Conservation (phyloP, 495 filamentous ascomycete genomes). For the Collariella sp. region DNA sequence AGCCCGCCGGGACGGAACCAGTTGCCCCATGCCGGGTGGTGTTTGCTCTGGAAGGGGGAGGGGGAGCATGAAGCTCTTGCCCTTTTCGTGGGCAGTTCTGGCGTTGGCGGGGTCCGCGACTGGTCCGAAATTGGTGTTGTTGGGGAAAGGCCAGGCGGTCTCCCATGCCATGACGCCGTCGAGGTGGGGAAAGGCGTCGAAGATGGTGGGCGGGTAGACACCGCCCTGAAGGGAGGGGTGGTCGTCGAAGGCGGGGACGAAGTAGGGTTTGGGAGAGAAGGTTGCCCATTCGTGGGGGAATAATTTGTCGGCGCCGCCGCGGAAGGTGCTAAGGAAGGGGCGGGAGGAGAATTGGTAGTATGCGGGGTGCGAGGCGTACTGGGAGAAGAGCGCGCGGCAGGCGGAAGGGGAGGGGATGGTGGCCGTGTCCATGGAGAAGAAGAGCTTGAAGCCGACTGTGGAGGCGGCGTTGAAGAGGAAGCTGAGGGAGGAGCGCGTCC, state of each 20-base stretch:
- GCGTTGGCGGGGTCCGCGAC: not conserved
- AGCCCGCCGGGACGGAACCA: slow-evolving; percentile 60
- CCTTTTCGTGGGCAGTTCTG: not conserved
- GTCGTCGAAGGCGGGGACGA: slow-evolving; percentile 33
- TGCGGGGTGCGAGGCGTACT: slow-evolving; percentile 31
- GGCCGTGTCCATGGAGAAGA: slow-evolving; percentile 14
- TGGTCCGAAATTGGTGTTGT: not conserved
- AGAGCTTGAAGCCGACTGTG: slow-evolving; percentile 5
- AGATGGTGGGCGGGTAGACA: slow-evolving; percentile 5
- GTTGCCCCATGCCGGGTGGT: slow-evolving; percentile 55
- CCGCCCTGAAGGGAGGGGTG: not conserved
- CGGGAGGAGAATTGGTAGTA: slow-evolving; percentile 40
- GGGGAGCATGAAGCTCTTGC: slow-evolving; percentile 51
- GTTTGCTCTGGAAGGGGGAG: slow-evolving; percentile 57
- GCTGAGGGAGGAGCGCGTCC: slow-evolving; percentile 1
- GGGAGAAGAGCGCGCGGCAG: not conserved
- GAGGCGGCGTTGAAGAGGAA: slow-evolving; percentile 6
- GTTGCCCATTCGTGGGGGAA: slow-evolving; percentile 37
- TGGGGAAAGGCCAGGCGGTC: slow-evolving; percentile 1
- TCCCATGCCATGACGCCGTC: slow-evolving; percentile 6
- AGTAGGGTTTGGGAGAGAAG: slow-evolving; percentile 48
- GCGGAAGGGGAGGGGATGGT: not conserved
- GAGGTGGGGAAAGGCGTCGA: not conserved
- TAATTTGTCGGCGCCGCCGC: slow-evolving; percentile 27
- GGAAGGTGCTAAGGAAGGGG: slow-evolving; percentile 32